phyloP scores from a whole-genome alignment of 495 filamentous ascomycete species.

The Xylaria bambusicola region DNA sequence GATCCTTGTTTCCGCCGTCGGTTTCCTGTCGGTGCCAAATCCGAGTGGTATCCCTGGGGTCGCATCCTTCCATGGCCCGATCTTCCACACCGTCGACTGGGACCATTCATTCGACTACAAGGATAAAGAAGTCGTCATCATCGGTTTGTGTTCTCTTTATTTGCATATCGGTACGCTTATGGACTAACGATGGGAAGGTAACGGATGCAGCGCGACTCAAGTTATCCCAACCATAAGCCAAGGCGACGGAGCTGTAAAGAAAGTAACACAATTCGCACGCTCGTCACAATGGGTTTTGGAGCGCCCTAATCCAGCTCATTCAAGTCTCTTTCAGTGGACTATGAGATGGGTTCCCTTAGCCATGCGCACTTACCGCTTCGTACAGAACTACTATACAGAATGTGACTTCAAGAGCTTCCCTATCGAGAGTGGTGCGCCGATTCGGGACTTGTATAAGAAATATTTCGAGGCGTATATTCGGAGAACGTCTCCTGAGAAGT shows the following conservation, averaged over 20 bases:
- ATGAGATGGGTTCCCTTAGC: conserved; percentile 30
- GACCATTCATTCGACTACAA: conserved; percentile 49
- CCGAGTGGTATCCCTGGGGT: conserved; percentile 42
- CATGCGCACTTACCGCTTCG: conserved; percentile 22
- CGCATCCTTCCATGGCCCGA: conserved; percentile 45
- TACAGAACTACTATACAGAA: conserved; percentile 25
- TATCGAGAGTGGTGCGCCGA: conserved; percentile 28
- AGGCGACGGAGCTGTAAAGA: conserved; percentile 46
- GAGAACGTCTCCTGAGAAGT: conserved; percentile 55
- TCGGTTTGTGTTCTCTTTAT: conserved; percentile 47
- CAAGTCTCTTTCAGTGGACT: conserved; percentile 13
- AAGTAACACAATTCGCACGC: conserved; percentile 63
- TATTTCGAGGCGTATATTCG: conserved; percentile 51
- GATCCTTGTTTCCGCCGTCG: conserved; percentile 59
- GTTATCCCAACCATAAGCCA: conserved; percentile 43
- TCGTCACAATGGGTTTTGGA: conserved; percentile 64
- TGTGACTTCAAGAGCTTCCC: conserved; percentile 42
- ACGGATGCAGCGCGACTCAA: conserved; percentile 49
- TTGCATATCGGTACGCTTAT: not conserved
- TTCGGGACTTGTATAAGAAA: conserved; percentile 43
- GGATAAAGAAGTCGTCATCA: conserved; percentile 55
- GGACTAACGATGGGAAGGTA: conserved; percentile 24
- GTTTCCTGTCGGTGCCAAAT: conserved; percentile 51
- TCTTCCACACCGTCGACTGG: conserved; percentile 60
- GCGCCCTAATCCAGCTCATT: conserved; percentile 27